Percentiles rank a stretch among this genome's conserved stretches.
Evolutionary conservation across 768 basidiomycete genomes (phyloP).

Genomic region (Suillus alpinus): DNA sequence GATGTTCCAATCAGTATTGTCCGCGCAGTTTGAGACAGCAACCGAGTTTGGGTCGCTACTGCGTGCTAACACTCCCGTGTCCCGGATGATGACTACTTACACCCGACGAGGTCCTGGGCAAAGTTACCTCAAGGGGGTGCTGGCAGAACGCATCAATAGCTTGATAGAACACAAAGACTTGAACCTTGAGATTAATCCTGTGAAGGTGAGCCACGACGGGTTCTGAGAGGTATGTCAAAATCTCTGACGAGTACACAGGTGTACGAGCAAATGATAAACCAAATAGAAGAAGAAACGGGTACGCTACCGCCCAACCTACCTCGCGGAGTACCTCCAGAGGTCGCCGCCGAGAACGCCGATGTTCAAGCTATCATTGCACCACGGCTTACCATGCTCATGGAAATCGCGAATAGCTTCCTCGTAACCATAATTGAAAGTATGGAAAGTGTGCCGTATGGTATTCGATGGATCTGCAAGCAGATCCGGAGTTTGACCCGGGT

Average conservation of each 20-base stretch:
- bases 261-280: conserved; percentile 99
- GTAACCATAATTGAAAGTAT: conserved; percentile 97
- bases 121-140: conserved; percentile 95
- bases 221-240: neutral
- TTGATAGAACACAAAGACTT: conserved; percentile 99
- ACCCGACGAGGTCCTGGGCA: conserved; percentile 98
- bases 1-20: conserved; percentile 98
- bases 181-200: conserved; percentile 97
- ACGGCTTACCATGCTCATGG: conserved; percentile 97
- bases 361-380: conserved; percentile 98
- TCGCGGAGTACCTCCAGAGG: conserved; percentile 89
- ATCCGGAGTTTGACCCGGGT: conserved; percentile 95
- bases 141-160: conserved; percentile 97
- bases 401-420: conserved; percentile 97
- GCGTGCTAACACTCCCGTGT: conserved; percentile 98
- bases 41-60: conserved; percentile 99
- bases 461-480: conserved; percentile 99
- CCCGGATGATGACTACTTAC: conserved; percentile 99
- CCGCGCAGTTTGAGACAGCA: conserved; percentile 98
- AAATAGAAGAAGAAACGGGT: conserved; percentile 97
- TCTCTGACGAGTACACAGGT: conserved; percentile 50
- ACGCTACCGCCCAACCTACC: conserved; percentile 88
- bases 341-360: conserved; percentile 91
- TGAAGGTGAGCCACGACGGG: conserved; percentile 61
- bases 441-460: conserved; percentile 98